phyloP scores from a whole-genome alignment of 306 rosid species.

The Acacia melanoxylon region DNA sequence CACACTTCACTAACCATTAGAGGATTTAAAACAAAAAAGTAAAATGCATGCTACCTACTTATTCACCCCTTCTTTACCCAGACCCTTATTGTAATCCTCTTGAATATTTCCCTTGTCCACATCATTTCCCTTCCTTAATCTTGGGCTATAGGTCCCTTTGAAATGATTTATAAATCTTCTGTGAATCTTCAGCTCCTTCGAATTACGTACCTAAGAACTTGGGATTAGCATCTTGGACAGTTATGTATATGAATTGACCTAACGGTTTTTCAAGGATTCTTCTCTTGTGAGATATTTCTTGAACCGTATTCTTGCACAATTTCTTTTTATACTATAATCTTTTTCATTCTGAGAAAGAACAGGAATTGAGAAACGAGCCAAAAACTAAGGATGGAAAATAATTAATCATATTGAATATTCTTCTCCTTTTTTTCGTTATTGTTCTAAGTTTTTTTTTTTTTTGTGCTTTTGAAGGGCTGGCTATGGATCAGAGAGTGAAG shows the following conservation, averaged over 20 bases:
- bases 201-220: background rate
- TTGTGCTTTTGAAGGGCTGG: conserved; percentile 66
- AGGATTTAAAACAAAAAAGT: no score
- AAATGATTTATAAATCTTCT: background rate
- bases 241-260: background rate
- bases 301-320: background rate
- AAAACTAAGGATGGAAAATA: background rate
- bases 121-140: background rate
- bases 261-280: background rate
- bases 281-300: background rate
- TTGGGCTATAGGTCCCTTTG: background rate
- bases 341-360: background rate
- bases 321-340: background rate
- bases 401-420: conserved; percentile 19
- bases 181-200: background rate
- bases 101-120: background rate
- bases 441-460: conserved; percentile 19
- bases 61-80: no score
- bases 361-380: background rate
- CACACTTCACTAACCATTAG: no score
- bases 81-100: background rate
- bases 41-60: no score
- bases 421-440: background rate
- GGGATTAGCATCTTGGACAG: background rate
- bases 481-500: conserved; percentile 98